Conservation (phyloP, 164 flowering plant species). For the Macadamia tetraphylla region DNA sequence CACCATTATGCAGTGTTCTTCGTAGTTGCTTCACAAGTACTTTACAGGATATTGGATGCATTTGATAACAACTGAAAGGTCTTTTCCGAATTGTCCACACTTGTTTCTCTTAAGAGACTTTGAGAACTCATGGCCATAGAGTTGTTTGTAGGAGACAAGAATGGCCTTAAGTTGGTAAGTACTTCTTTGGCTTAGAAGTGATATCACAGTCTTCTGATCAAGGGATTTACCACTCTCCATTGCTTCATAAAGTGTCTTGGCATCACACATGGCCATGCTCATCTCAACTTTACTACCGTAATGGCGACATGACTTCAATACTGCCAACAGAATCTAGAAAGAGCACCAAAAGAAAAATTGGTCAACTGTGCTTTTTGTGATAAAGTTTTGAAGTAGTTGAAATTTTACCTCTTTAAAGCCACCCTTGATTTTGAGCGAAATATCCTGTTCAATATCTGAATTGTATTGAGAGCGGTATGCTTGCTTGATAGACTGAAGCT, state of each 20-base stretch:
- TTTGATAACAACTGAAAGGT: conserved; percentile 19
- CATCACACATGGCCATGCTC: conserved; percentile 46
- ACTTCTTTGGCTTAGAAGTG: conserved; percentile 27
- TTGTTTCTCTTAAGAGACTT: conserved; percentile 28
- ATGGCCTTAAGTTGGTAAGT: conserved; percentile 27
- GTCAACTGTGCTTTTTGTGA: too few relatives aligned
- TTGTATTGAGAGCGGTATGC: conserved; percentile 22
- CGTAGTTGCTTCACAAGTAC: conserved; percentile 32
- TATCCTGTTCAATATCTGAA: conserved; percentile 29
- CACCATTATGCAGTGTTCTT: conserved; percentile 16
- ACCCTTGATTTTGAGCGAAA: conserved; percentile 21
- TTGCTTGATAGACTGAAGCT: conserved; percentile 25
- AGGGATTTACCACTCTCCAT: conserved; percentile 35
- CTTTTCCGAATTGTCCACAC: conserved; percentile 34
- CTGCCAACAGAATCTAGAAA: conserved; percentile 23
- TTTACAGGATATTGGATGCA: conserved; percentile 29
- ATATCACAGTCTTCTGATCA: conserved; percentile 26
- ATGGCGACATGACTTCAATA: conserved; percentile 19
- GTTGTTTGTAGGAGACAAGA: conserved; percentile 30
- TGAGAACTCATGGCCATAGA: conserved; percentile 40
- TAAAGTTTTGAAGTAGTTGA: too few relatives aligned
- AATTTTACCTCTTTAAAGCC: conserved; percentile 24
- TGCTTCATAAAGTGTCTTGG: conserved; percentile 39
- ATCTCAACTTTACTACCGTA: conserved; percentile 18
- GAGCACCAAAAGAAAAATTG: background rate